These are phyloP conservation scores for Begonia masoniana DNA, from an alignment of 306 rosid species.

Conservation along the genomic window DNA sequence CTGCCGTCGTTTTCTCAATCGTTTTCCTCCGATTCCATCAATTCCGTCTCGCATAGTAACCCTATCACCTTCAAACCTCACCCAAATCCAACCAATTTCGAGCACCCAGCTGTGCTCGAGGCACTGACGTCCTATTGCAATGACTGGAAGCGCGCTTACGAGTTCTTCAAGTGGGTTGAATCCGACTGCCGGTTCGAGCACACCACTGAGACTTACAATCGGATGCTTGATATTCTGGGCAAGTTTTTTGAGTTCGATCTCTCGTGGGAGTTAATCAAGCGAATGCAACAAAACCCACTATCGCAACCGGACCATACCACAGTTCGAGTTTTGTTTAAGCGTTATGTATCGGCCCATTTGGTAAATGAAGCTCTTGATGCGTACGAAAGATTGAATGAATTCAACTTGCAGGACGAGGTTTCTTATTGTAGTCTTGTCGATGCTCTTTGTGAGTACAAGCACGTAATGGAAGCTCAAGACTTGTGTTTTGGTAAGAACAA, in stretches of 20 bases:
- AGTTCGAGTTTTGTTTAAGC: constrained; percentile 66
- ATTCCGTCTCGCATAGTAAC: constrained; percentile 12
- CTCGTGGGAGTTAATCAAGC: constrained; percentile 49
- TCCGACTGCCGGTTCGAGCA: constrained; percentile 26
- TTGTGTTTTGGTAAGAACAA: constrained; percentile 33
- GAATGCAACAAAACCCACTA: constrained; percentile 34
- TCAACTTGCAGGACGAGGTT: constrained; percentile 52
- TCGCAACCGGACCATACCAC: constrained; percentile 60
- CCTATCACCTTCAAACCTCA: neutral
- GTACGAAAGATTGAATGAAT: constrained; percentile 38
- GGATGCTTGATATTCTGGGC: constrained; percentile 59
- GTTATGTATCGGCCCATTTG: constrained; percentile 54
- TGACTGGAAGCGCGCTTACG: constrained; percentile 73
- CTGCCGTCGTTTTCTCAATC: constrained; percentile 6
- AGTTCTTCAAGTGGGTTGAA: constrained; percentile 69
- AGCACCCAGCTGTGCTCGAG: constrained; percentile 30
- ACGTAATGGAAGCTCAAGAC: constrained; percentile 69
- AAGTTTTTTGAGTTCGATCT: constrained; percentile 68
- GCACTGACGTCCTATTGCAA: constrained; percentile 56
- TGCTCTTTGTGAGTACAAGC: constrained; percentile 72
- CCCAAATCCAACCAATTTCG: constrained; percentile 8
- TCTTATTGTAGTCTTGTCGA: constrained; percentile 57
- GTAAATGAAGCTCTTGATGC: constrained; percentile 49
- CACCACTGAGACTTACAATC: constrained; percentile 57
- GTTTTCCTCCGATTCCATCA: constrained; percentile 14